These are phyloP conservation scores for Barnettozyma sucrosica DNA, from an alignment of 805 yeast species.

Conservation along the genomic window DNA sequence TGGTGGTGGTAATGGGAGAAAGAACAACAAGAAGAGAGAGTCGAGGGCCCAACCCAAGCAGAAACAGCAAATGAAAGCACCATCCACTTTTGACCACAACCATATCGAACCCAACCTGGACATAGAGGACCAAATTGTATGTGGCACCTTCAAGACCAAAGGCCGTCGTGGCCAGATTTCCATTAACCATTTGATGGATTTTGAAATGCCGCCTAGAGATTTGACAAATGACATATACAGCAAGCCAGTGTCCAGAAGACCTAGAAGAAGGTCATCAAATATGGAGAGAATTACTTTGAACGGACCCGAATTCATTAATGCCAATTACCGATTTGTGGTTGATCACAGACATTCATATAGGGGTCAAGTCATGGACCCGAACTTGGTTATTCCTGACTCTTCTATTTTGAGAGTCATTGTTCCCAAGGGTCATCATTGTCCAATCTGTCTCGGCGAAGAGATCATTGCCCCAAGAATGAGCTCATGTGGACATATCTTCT, in stretches of 20 bases:
- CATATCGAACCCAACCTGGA: slow-evolving; percentile 26
- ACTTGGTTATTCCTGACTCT: slow-evolving; percentile 56
- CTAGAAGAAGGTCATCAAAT: slow-evolving; percentile 24
- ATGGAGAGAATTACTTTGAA: slow-evolving; percentile 40
- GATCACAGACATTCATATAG: slow-evolving; percentile 51
- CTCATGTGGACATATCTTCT: slow-evolving; percentile 88
- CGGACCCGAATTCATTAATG: slow-evolving; percentile 72
- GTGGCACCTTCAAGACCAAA: slow-evolving; percentile 28
- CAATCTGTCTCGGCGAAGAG: slow-evolving; percentile 81
- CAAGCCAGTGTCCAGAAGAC: slow-evolving; percentile 19
- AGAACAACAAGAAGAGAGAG: slow-evolving; percentile 9
- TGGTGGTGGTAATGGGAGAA: not conserved
- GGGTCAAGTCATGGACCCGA: slow-evolving; percentile 66
- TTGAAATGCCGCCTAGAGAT: slow-evolving; percentile 40
- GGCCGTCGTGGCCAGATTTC: slow-evolving; percentile 41
- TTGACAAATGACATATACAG: slow-evolving; percentile 7
- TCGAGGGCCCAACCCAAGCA: slow-evolving; percentile 4
- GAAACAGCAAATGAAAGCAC: not conserved
- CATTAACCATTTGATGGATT: slow-evolving; percentile 63
- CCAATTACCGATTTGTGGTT: slow-evolving; percentile 79
- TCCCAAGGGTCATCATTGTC: slow-evolving; percentile 75
- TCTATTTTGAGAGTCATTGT: slow-evolving; percentile 68
- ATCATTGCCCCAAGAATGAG: slow-evolving; percentile 94
- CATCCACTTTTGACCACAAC: not conserved
- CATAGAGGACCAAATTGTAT: slow-evolving; percentile 30